phyloP scores from a whole-genome alignment of 257 asterid species.

The Solanum boliviense region DNA sequence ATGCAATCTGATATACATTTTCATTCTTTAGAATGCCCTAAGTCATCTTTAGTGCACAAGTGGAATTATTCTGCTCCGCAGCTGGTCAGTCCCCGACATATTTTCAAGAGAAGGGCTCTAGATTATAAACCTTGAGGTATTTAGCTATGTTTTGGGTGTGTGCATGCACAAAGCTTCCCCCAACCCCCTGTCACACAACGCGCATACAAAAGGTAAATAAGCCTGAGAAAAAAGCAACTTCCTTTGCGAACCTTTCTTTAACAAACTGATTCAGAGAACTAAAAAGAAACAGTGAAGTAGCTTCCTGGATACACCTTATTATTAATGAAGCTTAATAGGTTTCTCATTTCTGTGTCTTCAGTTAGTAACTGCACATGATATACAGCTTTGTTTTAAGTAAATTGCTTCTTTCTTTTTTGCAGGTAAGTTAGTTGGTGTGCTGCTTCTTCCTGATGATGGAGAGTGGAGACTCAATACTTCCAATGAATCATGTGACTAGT shows the following conservation, averaged over 20 bases:
- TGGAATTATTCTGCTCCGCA: neutral
- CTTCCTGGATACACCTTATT: neutral
- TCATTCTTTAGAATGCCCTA: neutral
- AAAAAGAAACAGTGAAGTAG: neutral
- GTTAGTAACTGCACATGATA: neutral
- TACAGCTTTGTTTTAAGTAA: neutral
- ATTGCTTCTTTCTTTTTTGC: neutral
- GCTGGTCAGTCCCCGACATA: neutral
- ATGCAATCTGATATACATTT: neutral
- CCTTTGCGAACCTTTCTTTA: neutral
- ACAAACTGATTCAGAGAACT: neutral
- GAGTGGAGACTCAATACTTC: neutral
- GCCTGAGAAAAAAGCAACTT: neutral
- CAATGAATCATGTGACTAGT: neutral
- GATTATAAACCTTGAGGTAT: neutral
- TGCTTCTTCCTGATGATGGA: neutral
- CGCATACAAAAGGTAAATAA: neutral
- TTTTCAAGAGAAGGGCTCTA: neutral
- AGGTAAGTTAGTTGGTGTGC: neutral
- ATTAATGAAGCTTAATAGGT: neutral
- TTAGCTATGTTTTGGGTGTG: neutral
- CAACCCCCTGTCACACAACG: neutral
- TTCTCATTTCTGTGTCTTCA: neutral
- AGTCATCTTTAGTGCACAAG: neutral
- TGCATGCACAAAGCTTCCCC: neutral